A percentile compares a stretch with the other conserved stretches of the same genome.
Evolutionary conservation across 106 monocot species (phyloP).

Genomic region (Dendrobium nobile): DNA sequence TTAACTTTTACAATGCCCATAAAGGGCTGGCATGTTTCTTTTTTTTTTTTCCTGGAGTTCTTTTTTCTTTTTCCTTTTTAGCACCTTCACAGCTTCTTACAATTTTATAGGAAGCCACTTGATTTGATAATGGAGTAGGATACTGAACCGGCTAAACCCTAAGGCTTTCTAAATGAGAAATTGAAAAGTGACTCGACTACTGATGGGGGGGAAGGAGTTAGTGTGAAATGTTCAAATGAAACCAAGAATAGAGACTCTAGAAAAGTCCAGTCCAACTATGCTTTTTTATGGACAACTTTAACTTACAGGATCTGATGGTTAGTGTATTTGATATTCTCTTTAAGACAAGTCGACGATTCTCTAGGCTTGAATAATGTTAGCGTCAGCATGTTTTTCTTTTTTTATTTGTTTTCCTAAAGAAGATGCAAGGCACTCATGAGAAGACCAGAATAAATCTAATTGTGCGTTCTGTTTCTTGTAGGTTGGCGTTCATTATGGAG

Average conservation of each 20-base stretch:
- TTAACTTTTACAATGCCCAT: background rate
- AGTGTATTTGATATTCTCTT: background rate
- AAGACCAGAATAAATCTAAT: background rate
- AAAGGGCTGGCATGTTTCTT: background rate
- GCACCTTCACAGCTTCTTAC: background rate
- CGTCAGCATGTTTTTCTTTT: background rate
- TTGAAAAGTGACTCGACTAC: too few species aligned
- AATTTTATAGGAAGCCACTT: background rate
- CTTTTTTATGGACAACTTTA: background rate
- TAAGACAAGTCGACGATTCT: background rate
- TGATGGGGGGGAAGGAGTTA: too few species aligned
- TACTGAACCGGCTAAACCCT: too few species aligned
- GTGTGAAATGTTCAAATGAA: too few species aligned
- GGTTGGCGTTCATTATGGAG: conserved; percentile 83
- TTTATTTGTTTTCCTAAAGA: background rate
- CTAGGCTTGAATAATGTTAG: too few species aligned
- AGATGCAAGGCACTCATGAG: background rate
- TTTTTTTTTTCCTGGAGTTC: background rate
- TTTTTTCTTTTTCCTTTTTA: background rate
- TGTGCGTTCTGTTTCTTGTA: conserved; percentile 12
- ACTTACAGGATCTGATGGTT: background rate
- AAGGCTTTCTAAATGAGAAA: too few species aligned
- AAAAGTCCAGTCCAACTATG: too few species aligned
- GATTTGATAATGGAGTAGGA: too few species aligned
- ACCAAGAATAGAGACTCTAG: too few species aligned